These are phyloP conservation scores for Tilletia walkeri DNA, from an alignment of 1,284 basidiomycete genomes.

Conservation along the genomic window DNA sequence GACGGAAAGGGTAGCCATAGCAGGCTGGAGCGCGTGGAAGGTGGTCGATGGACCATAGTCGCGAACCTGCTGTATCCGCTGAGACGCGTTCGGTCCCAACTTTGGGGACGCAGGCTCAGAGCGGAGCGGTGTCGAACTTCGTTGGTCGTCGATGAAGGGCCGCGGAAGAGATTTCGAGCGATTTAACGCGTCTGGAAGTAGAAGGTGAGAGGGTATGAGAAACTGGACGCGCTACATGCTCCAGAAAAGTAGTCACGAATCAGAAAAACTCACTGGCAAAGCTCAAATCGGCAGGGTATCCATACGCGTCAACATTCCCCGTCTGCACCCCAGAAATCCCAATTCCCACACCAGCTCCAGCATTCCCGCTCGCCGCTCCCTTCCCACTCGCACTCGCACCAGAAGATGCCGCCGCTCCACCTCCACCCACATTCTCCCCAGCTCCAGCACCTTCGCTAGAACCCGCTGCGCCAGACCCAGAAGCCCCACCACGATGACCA, in stretches of 20 bases:
- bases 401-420: too few species aligned
- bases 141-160: constrained; percentile 22
- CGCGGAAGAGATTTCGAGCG: constrained; percentile 41
- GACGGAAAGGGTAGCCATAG: constrained; percentile 5
- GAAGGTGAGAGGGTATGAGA: too few species aligned
- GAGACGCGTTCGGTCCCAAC: neutral
- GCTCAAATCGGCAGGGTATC: neutral
- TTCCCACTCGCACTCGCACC: neutral
- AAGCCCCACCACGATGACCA: neutral
- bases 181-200: constrained; percentile 33
- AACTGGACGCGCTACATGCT: too few species aligned
- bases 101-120: constrained; percentile 23
- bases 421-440: neutral
- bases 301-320: neutral
- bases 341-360: neutral
- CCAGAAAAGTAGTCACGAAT: too few species aligned
- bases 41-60: constrained; percentile 11
- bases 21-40: constrained; percentile 19
- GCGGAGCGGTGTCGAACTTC: constrained; percentile 17
- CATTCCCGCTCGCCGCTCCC: neutral
- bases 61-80: neutral
- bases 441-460: too few species aligned
- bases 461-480: neutral
- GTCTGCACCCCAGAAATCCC: neutral
- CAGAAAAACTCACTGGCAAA: neutral